Percentiles rank a stretch among this genome's conserved stretches.
Conservation (phyloP, 106 monocot genomes). For the Dioscorea dumetorum region DNA sequence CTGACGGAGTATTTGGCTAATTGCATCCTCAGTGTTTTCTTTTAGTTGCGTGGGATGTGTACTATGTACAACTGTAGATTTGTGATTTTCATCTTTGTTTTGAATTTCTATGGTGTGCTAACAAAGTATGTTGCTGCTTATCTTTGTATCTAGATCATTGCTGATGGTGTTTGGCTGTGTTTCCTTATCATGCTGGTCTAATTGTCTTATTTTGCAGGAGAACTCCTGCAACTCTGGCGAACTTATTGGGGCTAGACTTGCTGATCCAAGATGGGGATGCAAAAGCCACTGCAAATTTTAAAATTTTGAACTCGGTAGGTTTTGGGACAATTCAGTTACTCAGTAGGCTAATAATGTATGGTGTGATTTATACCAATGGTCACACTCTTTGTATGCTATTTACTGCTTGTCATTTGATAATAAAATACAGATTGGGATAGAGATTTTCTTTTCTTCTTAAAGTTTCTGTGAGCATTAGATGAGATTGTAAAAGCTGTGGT, state of each 20-base stretch:
- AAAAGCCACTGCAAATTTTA: slow-evolving; percentile 76
- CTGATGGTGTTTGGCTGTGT: too few relatives aligned
- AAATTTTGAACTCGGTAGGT: slow-evolving; percentile 75
- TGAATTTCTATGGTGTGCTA: too few relatives aligned
- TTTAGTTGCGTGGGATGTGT: neutral
- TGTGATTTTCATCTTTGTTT: neutral
- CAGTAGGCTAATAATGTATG: too few relatives aligned
- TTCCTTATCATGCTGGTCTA: too few relatives aligned
- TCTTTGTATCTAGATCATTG: neutral
- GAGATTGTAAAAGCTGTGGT: too few relatives aligned
- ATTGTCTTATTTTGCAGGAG: slow-evolving; percentile 35
- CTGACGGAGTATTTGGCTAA: neutral
- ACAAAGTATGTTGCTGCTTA: neutral
- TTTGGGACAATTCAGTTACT: too few relatives aligned
- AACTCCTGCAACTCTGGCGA: slow-evolving; percentile 68
- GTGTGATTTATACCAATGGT: too few relatives aligned
- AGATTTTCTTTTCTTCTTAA: too few relatives aligned
- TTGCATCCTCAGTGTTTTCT: neutral
- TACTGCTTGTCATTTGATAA: too few relatives aligned
- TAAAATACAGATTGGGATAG: too few relatives aligned
- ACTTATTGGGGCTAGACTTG: slow-evolving; percentile 51
- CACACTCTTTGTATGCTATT: too few relatives aligned
- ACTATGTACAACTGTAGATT: neutral
- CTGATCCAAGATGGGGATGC: slow-evolving; percentile 80
- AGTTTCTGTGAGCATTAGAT: too few relatives aligned